These are phyloP conservation scores for Pythium coloratum DNA, from an alignment of 352 stramenopile genomes.

Conservation along the genomic window DNA sequence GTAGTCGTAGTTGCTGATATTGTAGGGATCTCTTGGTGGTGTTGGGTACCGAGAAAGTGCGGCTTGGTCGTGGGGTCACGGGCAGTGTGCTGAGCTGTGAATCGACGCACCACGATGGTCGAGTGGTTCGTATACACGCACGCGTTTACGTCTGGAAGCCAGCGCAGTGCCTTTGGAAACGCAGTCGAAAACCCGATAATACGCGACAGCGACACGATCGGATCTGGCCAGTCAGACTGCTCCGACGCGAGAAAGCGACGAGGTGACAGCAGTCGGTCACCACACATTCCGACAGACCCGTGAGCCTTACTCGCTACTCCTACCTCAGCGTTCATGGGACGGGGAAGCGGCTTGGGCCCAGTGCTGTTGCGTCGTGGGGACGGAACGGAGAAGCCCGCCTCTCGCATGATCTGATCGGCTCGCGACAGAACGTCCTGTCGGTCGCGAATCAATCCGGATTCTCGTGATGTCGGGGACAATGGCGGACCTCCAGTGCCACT, in stretches of 20 bases:
- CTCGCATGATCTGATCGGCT: slow-evolving; percentile 34
- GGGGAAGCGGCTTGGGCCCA: neutral
- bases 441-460: slow-evolving; percentile 26
- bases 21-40: slow-evolving; percentile 7
- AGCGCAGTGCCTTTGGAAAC: slow-evolving; percentile 47
- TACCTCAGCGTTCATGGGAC: neutral
- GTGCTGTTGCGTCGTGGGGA: slow-evolving; percentile 12
- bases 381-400: slow-evolving; percentile 26
- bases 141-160: slow-evolving; percentile 39
- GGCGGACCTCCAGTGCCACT: slow-evolving; percentile 5
- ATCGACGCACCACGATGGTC: slow-evolving; percentile 61
- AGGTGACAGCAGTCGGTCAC: slow-evolving; percentile 1
- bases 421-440: slow-evolving; percentile 27
- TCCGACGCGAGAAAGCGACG: slow-evolving; percentile 19
- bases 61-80: neutral
- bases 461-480: slow-evolving; percentile 25
- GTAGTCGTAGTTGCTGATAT: neutral
- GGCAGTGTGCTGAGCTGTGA: neutral
- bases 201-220: slow-evolving; percentile 55
- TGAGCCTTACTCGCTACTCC: neutral
- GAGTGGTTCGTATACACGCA: slow-evolving; percentile 69
- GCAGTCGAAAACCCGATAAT: slow-evolving; percentile 65
- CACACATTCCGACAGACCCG: neutral
- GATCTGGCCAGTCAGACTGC: slow-evolving; percentile 57
- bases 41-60: neutral